Conservation (phyloP, 2,329 filamentous ascomycete genomes). For the Ophiostoma piceae region DNA sequence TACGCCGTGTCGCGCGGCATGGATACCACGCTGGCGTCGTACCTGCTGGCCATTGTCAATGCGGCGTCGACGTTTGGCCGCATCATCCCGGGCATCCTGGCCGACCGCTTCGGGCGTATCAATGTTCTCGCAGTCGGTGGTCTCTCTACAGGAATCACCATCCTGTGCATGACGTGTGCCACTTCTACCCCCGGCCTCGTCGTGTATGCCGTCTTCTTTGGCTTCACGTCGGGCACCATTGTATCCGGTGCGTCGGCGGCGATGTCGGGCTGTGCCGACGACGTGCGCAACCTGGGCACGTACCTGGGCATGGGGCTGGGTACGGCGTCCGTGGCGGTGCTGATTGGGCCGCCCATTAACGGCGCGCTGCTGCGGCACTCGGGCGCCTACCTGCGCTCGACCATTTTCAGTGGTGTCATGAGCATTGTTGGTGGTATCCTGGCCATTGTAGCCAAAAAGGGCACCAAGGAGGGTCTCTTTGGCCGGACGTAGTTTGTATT, state of each 20-base stretch:
- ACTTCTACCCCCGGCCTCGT: conserved; percentile 26
- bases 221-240: conserved; percentile 32
- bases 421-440: conserved; percentile 33
- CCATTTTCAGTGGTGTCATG: conserved; percentile 23
- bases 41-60: conserved; percentile 59
- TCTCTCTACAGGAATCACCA: conserved; percentile 28
- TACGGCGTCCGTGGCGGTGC: neutral
- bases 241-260: conserved; percentile 38
- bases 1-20: conserved; percentile 45
- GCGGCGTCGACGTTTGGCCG: conserved; percentile 50
- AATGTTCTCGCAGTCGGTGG: conserved; percentile 35
- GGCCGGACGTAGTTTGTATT: neutral
- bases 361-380: neutral
- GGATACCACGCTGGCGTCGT: conserved; percentile 51
- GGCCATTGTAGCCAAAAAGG: conserved; percentile 25
- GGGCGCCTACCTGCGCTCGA: neutral
- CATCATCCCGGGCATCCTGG: conserved; percentile 48
- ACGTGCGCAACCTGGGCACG: neutral
- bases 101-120: conserved; percentile 47
- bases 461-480: neutral
- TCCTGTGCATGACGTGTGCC: conserved; percentile 32
- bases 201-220: conserved; percentile 27
- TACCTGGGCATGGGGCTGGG: conserved; percentile 4
- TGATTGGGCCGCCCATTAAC: neutral
- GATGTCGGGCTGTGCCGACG: conserved; percentile 32